Percentiles rank a stretch among this genome's conserved stretches.
These are phyloP conservation scores for Heterococcus sp. DNA, from an alignment of 108 stramenopile genomes.

Conservation along the genomic window DNA sequence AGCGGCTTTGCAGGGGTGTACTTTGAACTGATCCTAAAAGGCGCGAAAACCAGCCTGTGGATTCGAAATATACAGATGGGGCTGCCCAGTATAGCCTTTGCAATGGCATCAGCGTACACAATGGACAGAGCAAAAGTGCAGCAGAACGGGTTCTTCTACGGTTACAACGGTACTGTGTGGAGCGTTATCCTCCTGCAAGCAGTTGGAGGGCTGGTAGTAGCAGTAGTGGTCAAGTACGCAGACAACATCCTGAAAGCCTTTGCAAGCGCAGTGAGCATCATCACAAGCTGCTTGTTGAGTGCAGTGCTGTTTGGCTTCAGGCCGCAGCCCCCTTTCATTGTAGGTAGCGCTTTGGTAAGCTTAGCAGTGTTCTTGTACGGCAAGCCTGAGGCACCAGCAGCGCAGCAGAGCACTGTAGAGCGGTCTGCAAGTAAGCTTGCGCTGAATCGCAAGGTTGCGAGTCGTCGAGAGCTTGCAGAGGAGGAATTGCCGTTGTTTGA, in stretches of 20 bases:
- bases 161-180: slow-evolving; percentile 46
- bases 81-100: slow-evolving; percentile 76
- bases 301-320: slow-evolving; percentile 79
- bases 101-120: slow-evolving; percentile 66
- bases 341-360: slow-evolving; percentile 45
- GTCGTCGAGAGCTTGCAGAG: no score
- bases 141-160: slow-evolving; percentile 79
- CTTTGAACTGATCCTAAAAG: slow-evolving; percentile 92
- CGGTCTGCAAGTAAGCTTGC: no score
- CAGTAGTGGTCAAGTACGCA: slow-evolving; percentile 92
- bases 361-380: slow-evolving; percentile 49
- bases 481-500: no score
- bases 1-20: slow-evolving; percentile 96
- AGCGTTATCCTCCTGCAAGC: slow-evolving; percentile 68
- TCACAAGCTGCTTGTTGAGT: slow-evolving; percentile 81
- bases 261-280: slow-evolving; percentile 86
- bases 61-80: slow-evolving; percentile 97
- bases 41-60: slow-evolving; percentile 80
- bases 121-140: slow-evolving; percentile 65
- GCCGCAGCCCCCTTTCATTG: slow-evolving; percentile 33
- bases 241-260: slow-evolving; percentile 95
- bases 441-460: no score
- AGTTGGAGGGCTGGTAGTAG: slow-evolving; percentile 90
- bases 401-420: background rate
- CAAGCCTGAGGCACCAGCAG: background rate